Percentiles rank a stretch among this genome's conserved stretches.
phyloP scores from a whole-genome alignment of 306 rosid genomes.

The Styphnolobium japonicum region DNA sequence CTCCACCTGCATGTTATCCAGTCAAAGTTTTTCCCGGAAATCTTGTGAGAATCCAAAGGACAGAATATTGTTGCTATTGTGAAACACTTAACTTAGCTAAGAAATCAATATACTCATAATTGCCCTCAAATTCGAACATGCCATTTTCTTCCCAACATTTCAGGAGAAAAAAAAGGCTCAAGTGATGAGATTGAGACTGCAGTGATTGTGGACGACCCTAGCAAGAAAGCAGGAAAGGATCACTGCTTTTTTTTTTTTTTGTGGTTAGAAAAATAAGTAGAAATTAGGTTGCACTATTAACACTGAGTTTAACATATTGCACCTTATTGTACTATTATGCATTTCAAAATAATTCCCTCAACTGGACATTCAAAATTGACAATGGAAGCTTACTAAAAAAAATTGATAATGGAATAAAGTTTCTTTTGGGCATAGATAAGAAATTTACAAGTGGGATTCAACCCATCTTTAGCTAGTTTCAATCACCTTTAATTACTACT shows the following conservation, averaged over 20 bases:
- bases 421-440: no score
- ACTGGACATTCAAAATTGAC: no score
- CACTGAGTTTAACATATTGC: neutral
- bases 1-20: neutral
- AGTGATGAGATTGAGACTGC: neutral
- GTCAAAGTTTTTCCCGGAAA: neutral
- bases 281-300: neutral
- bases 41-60: neutral
- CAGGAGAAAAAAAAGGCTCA: neutral
- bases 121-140: neutral
- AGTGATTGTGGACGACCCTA: conserved; percentile 7
- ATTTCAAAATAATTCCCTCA: neutral
- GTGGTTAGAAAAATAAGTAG: neutral
- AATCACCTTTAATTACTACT: no score
- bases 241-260: neutral
- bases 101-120: conserved; percentile 3
- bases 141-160: neutral
- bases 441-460: no score
- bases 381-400: no score
- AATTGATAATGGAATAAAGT: no score
- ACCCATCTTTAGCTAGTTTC: no score
- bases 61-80: neutral
- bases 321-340: neutral
- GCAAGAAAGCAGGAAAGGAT: conserved; percentile 22
- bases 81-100: conserved; percentile 1